Base-by-base conservation (phyloP, 306 rosid species). In the Alnus glutinosa region DNA sequence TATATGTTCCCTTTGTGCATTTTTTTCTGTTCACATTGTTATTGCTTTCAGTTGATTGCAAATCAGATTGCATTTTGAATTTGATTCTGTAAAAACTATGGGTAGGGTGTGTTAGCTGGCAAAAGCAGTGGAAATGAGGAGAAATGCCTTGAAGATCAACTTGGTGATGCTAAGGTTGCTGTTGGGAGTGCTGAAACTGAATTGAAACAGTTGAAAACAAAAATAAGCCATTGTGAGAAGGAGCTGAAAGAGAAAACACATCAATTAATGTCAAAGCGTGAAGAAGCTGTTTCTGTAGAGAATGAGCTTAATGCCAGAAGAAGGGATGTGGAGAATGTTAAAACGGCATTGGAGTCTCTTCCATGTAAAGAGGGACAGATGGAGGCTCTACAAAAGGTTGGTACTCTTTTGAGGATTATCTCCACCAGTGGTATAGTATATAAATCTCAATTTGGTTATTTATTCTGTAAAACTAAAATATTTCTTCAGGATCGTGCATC, bases 151-250 rank as follows among this genome's bases (percentile, higher is more conserved):
- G 94, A 93, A 89, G 98, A 91, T 82, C 98, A 95, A 79, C 82
- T 92, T 79, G 85, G 87, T 61, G 98, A 95, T 90, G 98, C 98
- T 42, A 95, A 93, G 84, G 76, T 88, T 78, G 94, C 96, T 85
- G 98, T 90, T 78, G 98, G 98, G 67, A 87, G 84, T 85, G 89
- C 96, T 74, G 98, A 91, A 85, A 95, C 98, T 52, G 98, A 93
- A 79, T 73, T 92, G 75, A 91, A 93, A 77, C 97, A 91, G 81
- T 82, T 95, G 79, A 85, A 90, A 83, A 89, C 97, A 54, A 93
- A 89, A 87, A 93, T 89, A 67, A 87, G 89, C 84, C 98, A 95
- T 80, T 83, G 89, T 83, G 96, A 88, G 80, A 91, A 90, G 84
- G 97, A 92, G 83, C 86, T 92, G 76, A 88, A 82, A 82, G 99